Conservation (phyloP, 2,329 filamentous ascomycete species). For the Phyllosticta paracitricarpa region DNA sequence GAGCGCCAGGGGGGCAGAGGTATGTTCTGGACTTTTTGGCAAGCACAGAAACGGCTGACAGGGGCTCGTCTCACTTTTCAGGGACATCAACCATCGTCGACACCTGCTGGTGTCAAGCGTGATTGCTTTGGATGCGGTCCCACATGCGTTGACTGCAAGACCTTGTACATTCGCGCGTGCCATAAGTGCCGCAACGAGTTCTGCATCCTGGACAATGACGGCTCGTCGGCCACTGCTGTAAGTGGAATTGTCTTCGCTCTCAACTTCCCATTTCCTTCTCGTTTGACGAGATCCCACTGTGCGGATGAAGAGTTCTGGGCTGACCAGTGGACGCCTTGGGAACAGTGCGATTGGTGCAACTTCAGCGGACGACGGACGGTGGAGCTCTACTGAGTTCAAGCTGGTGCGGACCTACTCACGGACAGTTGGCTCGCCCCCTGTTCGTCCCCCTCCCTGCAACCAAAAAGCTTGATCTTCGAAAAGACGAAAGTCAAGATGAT, state of each 20-base stretch:
- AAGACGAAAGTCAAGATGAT: background rate
- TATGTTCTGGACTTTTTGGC: conserved; percentile 21
- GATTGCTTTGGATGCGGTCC: conserved; percentile 83
- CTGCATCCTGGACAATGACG: conserved; percentile 74
- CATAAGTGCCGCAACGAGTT: conserved; percentile 67
- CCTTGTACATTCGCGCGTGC: conserved; percentile 60
- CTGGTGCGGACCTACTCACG: background rate
- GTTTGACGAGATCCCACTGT: background rate
- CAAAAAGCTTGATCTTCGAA: background rate
- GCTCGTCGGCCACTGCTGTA: conserved; percentile 55
- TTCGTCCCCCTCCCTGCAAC: background rate
- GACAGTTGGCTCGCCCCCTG: background rate
- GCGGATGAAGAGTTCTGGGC: background rate
- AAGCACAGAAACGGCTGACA: conserved; percentile 22
- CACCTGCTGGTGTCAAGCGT: conserved; percentile 45
- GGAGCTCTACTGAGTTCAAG: conserved; percentile 23
- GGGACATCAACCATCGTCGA: conserved; percentile 5
- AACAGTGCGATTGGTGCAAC: conserved; percentile 31
- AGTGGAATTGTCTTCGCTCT: conserved; percentile 9
- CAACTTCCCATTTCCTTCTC: background rate
- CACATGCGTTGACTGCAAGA: conserved; percentile 69
- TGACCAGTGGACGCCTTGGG: background rate
- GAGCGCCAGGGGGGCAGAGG: conserved; percentile 20
- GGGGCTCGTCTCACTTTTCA: conserved; percentile 1
- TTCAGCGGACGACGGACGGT: conserved; percentile 25